phyloP scores from a whole-genome alignment of 495 filamentous ascomycete genomes.

The Penicillium desertorum region DNA sequence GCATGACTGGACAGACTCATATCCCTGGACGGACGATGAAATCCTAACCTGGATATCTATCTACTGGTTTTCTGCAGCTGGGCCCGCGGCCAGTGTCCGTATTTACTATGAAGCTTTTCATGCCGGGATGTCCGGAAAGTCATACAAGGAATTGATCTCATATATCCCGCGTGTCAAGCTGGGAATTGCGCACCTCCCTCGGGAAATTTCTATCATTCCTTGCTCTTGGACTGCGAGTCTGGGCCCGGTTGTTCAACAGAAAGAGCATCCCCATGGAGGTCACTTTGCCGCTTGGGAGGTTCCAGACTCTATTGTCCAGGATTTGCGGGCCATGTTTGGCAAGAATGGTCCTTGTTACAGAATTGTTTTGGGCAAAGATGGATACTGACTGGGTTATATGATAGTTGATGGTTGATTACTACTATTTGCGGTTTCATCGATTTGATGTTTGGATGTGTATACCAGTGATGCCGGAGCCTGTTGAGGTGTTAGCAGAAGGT shows the following conservation, averaged over 20 bases:
- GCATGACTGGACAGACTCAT: conserved; percentile 64
- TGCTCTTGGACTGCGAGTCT: conserved; percentile 48
- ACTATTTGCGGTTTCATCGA: not conserved
- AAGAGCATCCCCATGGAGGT: conserved; percentile 53
- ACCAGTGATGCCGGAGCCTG: not conserved
- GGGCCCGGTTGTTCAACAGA: conserved; percentile 56
- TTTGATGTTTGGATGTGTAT: not conserved
- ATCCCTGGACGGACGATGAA: conserved; percentile 68
- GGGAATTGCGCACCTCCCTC: conserved; percentile 52
- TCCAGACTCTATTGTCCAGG: conserved; percentile 52
- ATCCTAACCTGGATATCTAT: conserved; percentile 65
- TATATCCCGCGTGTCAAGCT: conserved; percentile 47
- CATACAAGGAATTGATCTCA: conserved; percentile 15
- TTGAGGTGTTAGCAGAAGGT: not conserved
- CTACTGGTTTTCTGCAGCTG: conserved; percentile 58
- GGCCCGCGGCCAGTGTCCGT: conserved; percentile 53
- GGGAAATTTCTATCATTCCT: conserved; percentile 53
- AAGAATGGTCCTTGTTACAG: conserved; percentile 39
- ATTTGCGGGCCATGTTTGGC: conserved; percentile 59
- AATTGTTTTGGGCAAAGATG: conserved; percentile 31
- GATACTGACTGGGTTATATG: conserved; percentile 25
- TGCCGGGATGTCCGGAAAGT: conserved; percentile 11
- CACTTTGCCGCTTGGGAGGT: conserved; percentile 64
- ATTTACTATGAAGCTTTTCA: conserved; percentile 61
- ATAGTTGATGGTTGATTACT: not conserved